phyloP scores from a whole-genome alignment of 495 filamentous ascomycete species.

The Mycothermus thermophilus region DNA sequence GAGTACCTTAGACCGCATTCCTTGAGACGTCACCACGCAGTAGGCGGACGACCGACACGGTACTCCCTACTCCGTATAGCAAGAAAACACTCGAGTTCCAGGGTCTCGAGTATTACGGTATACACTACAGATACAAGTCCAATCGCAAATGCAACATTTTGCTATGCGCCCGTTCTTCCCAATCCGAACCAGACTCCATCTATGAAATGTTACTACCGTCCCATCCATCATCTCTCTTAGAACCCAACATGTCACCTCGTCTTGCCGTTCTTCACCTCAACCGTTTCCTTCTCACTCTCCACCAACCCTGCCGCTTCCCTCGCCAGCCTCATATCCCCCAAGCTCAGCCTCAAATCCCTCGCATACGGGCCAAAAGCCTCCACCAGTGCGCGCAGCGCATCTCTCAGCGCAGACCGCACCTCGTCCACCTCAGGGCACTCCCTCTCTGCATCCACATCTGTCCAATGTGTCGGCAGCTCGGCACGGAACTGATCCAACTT shows the following conservation, averaged over 20 bases:
- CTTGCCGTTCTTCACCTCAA: conserved; percentile 1
- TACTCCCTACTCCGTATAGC: no score
- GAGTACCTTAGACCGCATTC: no score
- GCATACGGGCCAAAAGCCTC: conserved; percentile 56
- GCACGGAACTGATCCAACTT: conserved; percentile 55
- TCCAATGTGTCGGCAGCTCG: conserved; percentile 60
- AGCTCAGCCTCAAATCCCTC: conserved; percentile 46
- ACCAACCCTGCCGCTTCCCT: conserved; percentile 42
- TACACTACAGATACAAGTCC: no score
- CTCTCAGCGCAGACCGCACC: conserved; percentile 44
- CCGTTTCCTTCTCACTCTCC: not conserved
- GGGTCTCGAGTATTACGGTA: no score
- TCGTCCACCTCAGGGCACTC: conserved; percentile 47
- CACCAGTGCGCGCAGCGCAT: conserved; percentile 47
- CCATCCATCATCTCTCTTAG: not conserved
- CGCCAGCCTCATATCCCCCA: conserved; percentile 54
- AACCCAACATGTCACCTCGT: conserved; percentile 1
- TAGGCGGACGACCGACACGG: no score
- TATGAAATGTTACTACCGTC: not conserved
- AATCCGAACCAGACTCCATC: no score
- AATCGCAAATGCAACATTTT: no score
- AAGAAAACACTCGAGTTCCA: no score
- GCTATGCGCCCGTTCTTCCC: no score
- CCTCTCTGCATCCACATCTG: conserved; percentile 45
- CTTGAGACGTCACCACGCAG: no score